Evolutionary conservation across 2,329 filamentous ascomycete species (phyloP).

Genomic region (Aspergillus vadensis): DNA sequence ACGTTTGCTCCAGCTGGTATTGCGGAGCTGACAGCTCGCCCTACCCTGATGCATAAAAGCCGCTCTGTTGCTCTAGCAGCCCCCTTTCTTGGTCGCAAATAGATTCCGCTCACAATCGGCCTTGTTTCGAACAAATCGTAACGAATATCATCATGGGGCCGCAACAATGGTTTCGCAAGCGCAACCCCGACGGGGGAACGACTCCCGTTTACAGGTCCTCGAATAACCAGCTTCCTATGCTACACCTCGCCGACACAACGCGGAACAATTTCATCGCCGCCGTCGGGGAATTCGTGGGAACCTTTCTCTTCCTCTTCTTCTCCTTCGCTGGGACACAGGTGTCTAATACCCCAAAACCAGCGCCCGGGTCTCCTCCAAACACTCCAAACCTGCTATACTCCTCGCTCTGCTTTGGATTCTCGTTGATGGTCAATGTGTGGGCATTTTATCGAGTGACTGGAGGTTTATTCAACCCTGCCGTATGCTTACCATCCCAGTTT

Average conservation of each 20-base stretch:
- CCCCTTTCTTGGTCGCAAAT: not conserved
- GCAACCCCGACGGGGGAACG: not conserved
- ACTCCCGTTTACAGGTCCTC: not conserved
- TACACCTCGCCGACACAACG: conserved; percentile 34
- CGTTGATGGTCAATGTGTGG: conserved; percentile 57
- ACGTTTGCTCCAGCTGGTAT: not conserved
- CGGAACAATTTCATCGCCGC: conserved; percentile 52
- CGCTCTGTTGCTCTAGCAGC: not conserved
- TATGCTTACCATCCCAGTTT: conserved; percentile 25
- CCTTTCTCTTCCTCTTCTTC: conserved; percentile 54
- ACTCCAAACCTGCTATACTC: conserved; percentile 46
- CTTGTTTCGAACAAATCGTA: not conserved
- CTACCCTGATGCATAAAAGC: not conserved
- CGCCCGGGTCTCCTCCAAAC: conserved; percentile 37
- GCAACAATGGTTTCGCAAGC: not conserved
- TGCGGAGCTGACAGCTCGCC: not conserved
- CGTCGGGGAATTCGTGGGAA: conserved; percentile 56
- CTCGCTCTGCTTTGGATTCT: conserved; percentile 48
- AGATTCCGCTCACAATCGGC: not conserved
- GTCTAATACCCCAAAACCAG: conserved; percentile 42
- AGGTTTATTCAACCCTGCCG: conserved; percentile 55
- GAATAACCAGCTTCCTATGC: conserved; percentile 35
- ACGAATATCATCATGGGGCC: not conserved
- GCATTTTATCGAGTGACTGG: conserved; percentile 57
- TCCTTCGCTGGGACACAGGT: conserved; percentile 52